These are phyloP conservation scores for Lecanicillium sp. DNA, from an alignment of 2,329 filamentous ascomycete species.

Conservation along the genomic window DNA sequence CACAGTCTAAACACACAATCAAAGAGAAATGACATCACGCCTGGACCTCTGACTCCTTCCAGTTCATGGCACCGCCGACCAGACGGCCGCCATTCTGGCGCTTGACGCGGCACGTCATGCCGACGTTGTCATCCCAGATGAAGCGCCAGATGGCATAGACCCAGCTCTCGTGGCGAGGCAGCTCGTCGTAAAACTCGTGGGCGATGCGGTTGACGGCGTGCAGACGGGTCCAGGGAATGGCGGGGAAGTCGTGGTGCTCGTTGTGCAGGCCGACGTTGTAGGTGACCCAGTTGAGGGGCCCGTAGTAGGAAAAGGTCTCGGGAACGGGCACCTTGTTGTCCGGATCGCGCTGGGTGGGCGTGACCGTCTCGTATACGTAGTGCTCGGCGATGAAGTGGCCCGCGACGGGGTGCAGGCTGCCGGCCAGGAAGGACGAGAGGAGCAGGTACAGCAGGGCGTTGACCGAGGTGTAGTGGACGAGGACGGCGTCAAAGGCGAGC, in stretches of 20 bases:
- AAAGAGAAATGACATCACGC: conserved; percentile 30
- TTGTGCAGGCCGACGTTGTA: conserved; percentile 99
- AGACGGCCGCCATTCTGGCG: conserved; percentile 65
- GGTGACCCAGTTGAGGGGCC: conserved; percentile 80
- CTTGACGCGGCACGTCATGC: conserved; percentile 90
- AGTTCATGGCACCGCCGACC: conserved; percentile 45
- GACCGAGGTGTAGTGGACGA: conserved; percentile 54
- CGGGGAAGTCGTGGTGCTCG: conserved; percentile 98
- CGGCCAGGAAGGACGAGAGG: conserved; percentile 85
- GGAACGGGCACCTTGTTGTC: conserved; percentile 61
- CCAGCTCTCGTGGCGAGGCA: conserved; percentile 89
- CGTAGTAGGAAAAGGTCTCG: conserved; percentile 97
- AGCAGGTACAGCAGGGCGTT: conserved; percentile 75
- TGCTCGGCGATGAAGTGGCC: conserved; percentile 99
- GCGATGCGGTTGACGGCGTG: conserved; percentile 72
- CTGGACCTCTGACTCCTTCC: conserved; percentile 65
- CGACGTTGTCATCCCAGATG: conserved; percentile 81
- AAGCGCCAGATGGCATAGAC: conserved; percentile 91
- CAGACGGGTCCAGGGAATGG: conserved; percentile 87
- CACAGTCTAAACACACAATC: no score
- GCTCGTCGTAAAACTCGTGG: conserved; percentile 80
- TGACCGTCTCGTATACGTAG: conserved; percentile 67
- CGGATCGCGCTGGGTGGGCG: conserved; percentile 46
- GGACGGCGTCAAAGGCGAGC: conserved; percentile 64
- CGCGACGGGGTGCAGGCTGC: conserved; percentile 86